Base-by-base conservation (phyloP, 1,139 yeast genomes). In the Pichia sp. region DNA sequence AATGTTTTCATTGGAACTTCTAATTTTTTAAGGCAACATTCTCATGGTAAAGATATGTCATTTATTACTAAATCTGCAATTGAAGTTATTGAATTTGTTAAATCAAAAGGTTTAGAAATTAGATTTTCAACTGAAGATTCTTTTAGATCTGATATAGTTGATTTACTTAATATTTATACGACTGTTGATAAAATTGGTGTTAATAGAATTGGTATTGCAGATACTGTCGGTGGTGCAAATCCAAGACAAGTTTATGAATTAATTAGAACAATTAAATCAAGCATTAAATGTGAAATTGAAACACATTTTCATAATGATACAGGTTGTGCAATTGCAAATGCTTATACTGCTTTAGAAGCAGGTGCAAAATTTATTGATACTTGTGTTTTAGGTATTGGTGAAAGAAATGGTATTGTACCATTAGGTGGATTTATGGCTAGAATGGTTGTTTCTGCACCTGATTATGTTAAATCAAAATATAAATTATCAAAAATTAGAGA, bases 261-360 rank as follows among this genome's bases (percentile, higher is more conserved):
- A 56, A 78, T 76, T 46, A 70, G 77, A 60, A 75, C 80, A n/a
- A 70, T 76, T 55, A 75, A 70, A 56, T 69, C 77, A 12, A 79
- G 75, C 33, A 80, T 76, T 37, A 65, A 65, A 29, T 76, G 80
- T 65, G 81, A 76, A 53, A 75, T 76, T 52, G 81, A 76, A 60
- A 73, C 79, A 49, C 81, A 76, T 59, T 76, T 76, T 71, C 81
- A 76, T 60, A 74, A 76, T 58, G 81, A 76, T 60, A 76, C 81
- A 28, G 81, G 81, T 27, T 76, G 81, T 63, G 79, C 81, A 41
- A 74, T 76, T 59, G 80, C 81, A 39, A 76, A 76, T 55, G 81
- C 81, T 24, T 76, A 76, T 62, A 73, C 80, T 30, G 81, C 81
- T 2, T 67, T 76, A 54, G 80, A 76, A 61, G 81, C 77, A n/a